Evolutionary conservation across 306 rosid genomes (phyloP), one percentile per base, ranked within the genome.

Genomic region (Pterocarpus santalinus): DNA sequence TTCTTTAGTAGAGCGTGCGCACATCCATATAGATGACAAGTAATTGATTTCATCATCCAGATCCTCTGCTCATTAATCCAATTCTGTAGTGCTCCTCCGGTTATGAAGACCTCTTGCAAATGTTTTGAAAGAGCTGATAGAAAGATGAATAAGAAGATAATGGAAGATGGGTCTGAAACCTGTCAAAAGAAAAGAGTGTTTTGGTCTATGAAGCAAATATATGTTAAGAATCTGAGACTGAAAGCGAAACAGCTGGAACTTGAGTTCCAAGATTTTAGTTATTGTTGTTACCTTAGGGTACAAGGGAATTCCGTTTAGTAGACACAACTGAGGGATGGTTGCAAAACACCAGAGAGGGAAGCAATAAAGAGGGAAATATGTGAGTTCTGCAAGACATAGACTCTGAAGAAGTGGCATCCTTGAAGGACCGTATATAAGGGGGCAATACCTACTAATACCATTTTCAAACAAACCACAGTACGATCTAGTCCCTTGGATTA

Each of bases 401-500:
- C 81, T 84, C 75, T 87, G 81, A 11, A 88, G 85, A 44, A 90
- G 17, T 65, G 92, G 76, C 79, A 88, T 78, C 56, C 80, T 86
- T 9, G 11, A 62, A 28, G 85, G 61, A 7, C 93, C 89, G 46
- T 85, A 87, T 16, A 85, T 62, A 28, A 89, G 86, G 35, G 98
- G 95, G 58, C 94, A 82, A 51, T 74, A 92, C 85, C 60, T 89
- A 10, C 87, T 90, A 75, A 88, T 57, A 1, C 81, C 90, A 52
- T 89, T 87, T 81, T 84, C 95, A 2, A 89, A 38, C 77, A 92
- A 77, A 1, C 95, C 98, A 16, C 87, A 80, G 76, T 69, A 33
- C 98, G 89, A 90, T 76, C 95, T 88, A 7, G 79, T 86, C 72
- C 76, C 90, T 79, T 94, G 98, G 65, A 89, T 80, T 78, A 92